phyloP scores from a whole-genome alignment of 805 yeast genomes.

The Candida ovalis region DNA sequence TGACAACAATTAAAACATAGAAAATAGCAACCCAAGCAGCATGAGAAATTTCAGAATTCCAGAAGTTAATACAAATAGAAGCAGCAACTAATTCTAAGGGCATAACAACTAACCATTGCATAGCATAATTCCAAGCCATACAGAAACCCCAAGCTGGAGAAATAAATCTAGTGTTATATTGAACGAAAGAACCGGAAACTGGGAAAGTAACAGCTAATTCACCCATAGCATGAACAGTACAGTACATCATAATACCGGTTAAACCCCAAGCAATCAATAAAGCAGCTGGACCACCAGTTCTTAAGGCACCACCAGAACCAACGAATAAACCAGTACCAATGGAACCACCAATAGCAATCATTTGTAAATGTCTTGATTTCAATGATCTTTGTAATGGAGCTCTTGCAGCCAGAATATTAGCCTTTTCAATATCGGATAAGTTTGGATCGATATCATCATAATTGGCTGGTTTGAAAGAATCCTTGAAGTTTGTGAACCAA shows the following conservation, averaged over 20 bases:
- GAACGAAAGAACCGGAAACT: constrained; percentile 59
- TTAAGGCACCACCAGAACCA: constrained; percentile 61
- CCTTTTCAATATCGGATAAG: constrained; percentile 42
- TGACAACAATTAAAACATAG: constrained; percentile 43
- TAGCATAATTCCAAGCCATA: constrained; percentile 55
- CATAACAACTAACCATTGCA: constrained; percentile 52
- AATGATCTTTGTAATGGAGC: constrained; percentile 49
- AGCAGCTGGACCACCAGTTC: constrained; percentile 73
- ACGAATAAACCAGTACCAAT: constrained; percentile 84
- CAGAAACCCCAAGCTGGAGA: constrained; percentile 61
- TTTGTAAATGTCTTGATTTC: constrained; percentile 64
- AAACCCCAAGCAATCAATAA: constrained; percentile 57
- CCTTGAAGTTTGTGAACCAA: constrained; percentile 24
- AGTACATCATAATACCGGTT: constrained; percentile 57
- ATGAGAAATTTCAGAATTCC: constrained; percentile 42
- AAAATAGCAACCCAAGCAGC: constrained; percentile 58
- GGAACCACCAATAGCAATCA: constrained; percentile 82
- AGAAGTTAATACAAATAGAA: constrained; percentile 46
- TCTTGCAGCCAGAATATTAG: constrained; percentile 43
- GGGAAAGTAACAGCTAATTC: constrained; percentile 62
- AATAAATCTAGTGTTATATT: constrained; percentile 55
- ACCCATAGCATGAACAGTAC: constrained; percentile 62
- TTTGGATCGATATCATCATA: constrained; percentile 40
- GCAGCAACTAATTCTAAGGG: constrained; percentile 57
- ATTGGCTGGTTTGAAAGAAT: constrained; percentile 30